A percentile compares a stretch with the other conserved stretches of the same genome.
Evolutionary conservation across 257 asterid genomes (phyloP).

Genomic region (Cordia subcordata): DNA sequence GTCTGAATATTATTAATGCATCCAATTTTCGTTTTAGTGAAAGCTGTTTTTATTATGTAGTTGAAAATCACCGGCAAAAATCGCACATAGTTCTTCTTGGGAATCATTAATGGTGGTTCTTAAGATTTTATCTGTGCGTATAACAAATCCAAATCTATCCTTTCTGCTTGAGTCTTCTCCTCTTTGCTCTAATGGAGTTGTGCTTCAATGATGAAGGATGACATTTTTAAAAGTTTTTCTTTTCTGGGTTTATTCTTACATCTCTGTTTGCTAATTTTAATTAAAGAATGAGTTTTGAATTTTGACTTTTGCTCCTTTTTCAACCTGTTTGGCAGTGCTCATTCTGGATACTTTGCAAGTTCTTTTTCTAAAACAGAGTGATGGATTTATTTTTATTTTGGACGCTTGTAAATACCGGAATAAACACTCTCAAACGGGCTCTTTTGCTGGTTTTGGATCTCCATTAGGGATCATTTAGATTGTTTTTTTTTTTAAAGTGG

Average conservation of each 20-base stretch:
- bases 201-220: constrained; percentile 21
- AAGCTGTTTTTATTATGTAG: background rate
- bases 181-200: constrained; percentile 1
- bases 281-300: too few relatives aligned
- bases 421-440: too few relatives aligned
- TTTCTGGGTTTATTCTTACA: background rate
- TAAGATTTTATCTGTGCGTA: constrained; percentile 24
- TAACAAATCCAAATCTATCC: constrained; percentile 8
- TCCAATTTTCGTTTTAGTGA: background rate
- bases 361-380: too few relatives aligned
- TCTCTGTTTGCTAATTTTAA: background rate
- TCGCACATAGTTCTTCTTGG: constrained; percentile 28
- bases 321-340: too few relatives aligned
- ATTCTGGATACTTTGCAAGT: too few relatives aligned
- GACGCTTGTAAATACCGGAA: too few relatives aligned
- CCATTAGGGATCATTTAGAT: too few relatives aligned
- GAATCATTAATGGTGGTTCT: constrained; percentile 1
- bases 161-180: constrained; percentile 26
- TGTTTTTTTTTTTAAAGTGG: too few relatives aligned
- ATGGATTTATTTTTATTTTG: too few relatives aligned
- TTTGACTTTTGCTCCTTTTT: too few relatives aligned
- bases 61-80: too few relatives aligned
- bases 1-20: background rate
- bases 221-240: background rate
- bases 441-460: too few relatives aligned